Evolutionary conservation across 495 filamentous ascomycete genomes (phyloP), one percentile per base, ranked within the genome.

Genomic region (Penicillium coprophilum): DNA sequence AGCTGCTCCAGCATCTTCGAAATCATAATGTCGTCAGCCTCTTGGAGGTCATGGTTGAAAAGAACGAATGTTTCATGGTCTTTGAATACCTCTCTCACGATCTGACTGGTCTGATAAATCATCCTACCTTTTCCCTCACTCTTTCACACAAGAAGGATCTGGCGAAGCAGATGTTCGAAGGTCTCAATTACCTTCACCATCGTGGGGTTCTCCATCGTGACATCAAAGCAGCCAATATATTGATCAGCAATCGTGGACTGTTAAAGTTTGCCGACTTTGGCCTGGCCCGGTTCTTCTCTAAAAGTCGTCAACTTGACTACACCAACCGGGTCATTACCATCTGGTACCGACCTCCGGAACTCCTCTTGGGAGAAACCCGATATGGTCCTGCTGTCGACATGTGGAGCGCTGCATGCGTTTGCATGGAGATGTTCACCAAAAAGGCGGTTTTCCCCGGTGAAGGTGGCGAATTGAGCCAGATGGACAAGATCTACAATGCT

Each of bases 31-130:
- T 99, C 34, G 92, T 99, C 58, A 86, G 87, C 46, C 56, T 80
- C 45, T 55, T 77, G 55, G 95, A 98, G 72, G 93, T 97, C 64
- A 97, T 98, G 94, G 94, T 97, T 15, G 95, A 98, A 73, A 86
- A 85, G 60, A 97, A 97, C 67, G 93, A 97, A 69, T 99, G 95
- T 71, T 97, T 94, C 74, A 99, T 99, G 95, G 95, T 99, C 9
- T 99, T 99, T 59, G 95, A 99, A 67, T 99, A 99, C 67, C 84
- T 97, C 27, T 93, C 93, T 17, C 95, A 99, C 67, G 95, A 99
- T 69, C 77, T 93, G 31, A 93, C 89, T 2, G 87, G 87, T 19
- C 73, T 91, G 15, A 86, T 98, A 56, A 97, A 97, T 62, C 95
- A 99, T 66, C 95, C 95, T 4, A 89, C 87, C 7, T 97, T 95